Conservation (phyloP, 2,329 filamentous ascomycete genomes). For the Trichoderma koningii region DNA sequence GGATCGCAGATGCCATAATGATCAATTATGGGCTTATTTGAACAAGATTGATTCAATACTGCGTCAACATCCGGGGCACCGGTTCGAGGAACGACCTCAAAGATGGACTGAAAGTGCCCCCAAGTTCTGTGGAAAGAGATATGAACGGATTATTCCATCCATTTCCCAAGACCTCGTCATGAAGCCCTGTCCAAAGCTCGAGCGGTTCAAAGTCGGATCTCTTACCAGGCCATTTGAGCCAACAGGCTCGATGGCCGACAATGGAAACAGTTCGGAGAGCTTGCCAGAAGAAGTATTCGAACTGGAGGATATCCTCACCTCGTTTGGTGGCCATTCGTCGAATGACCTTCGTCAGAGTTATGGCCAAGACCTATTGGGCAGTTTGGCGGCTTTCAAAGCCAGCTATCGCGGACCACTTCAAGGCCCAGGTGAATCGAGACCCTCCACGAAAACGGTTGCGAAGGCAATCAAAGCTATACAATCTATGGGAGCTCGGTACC, state of each 20-base stretch:
- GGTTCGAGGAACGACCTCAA: too few relatives aligned
- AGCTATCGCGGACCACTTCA: too few relatives aligned
- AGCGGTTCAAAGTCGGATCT: background rate
- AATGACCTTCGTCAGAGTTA: slow-evolving; percentile 28
- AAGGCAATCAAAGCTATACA: too few relatives aligned
- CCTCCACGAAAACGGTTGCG: too few relatives aligned
- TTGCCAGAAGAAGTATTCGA: background rate
- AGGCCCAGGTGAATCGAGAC: too few relatives aligned
- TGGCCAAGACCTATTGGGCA: slow-evolving; percentile 29
- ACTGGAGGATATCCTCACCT: slow-evolving; percentile 3
- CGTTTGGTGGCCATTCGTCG: slow-evolving; percentile 19
- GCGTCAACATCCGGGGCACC: too few relatives aligned
- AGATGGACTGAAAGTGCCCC: too few relatives aligned
- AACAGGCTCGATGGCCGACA: too few relatives aligned
- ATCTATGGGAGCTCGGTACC: background rate
- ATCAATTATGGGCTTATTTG: background rate
- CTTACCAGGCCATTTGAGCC: background rate
- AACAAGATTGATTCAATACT: too few relatives aligned
- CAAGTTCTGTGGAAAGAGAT: too few relatives aligned
- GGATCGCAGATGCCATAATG: slow-evolving; percentile 18
- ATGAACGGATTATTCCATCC: background rate
- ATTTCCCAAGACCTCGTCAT: background rate
- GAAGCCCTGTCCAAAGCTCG: background rate
- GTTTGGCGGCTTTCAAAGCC: slow-evolving; percentile 10
- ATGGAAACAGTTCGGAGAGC: background rate